Conservation (phyloP, 2,329 filamentous ascomycete species). For the Aspergillus sp. region DNA sequence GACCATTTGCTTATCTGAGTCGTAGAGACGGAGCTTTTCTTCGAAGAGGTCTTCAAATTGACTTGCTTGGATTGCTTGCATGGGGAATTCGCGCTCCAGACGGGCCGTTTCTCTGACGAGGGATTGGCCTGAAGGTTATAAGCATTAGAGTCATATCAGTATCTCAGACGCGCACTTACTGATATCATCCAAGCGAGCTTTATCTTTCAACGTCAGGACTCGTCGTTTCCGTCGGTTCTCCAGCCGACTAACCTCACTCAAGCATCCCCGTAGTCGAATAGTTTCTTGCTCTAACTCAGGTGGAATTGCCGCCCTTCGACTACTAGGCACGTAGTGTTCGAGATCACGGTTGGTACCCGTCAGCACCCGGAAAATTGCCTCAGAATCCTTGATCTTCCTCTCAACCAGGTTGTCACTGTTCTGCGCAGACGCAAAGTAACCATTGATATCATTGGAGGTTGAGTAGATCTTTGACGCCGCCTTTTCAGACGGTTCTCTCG, state of each 20-base stretch:
- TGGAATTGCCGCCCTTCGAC: conserved; percentile 69
- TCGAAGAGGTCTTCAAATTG: conserved; percentile 94
- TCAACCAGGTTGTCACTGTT: conserved; percentile 64
- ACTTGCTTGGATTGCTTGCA: conserved; percentile 74
- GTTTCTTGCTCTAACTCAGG: conserved; percentile 74
- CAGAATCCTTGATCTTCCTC: conserved; percentile 69
- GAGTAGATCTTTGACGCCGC: conserved; percentile 69
- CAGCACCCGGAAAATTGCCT: conserved; percentile 67
- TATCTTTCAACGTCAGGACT: conserved; percentile 70
- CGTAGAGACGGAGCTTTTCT: conserved; percentile 71
- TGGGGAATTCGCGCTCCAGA: conserved; percentile 77
- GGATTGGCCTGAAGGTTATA: conserved; percentile 52
- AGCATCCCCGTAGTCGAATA: conserved; percentile 65
- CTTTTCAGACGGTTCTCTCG: conserved; percentile 58
- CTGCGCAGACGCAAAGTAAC: conserved; percentile 70
- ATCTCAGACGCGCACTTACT: conserved; percentile 39
- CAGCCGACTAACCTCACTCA: conserved; percentile 78
- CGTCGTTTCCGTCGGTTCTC: conserved; percentile 75
- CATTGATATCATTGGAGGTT: conserved; percentile 71
- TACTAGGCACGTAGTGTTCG: conserved; percentile 84
- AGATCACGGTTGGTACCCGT: conserved; percentile 73
- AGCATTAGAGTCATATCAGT: not conserved
- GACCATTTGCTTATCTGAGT: conserved; percentile 65
- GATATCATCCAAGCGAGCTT: conserved; percentile 80
- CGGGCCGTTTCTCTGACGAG: conserved; percentile 76